Evolutionary conservation across 495 filamentous ascomycete species (phyloP).

Genomic region (Bacidia gigantensis): DNA sequence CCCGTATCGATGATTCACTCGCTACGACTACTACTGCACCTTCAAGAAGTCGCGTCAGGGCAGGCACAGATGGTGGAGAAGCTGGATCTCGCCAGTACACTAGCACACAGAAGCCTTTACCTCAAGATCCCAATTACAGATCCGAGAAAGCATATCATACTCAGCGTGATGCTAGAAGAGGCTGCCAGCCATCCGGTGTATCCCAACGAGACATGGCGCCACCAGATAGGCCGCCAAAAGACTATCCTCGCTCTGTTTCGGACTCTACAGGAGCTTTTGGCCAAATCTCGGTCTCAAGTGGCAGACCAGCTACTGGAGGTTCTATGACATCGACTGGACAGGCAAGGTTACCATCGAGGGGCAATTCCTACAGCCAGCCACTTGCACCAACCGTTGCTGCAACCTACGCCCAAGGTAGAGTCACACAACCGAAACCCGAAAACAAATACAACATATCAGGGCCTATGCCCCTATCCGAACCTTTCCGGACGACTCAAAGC

Average conservation of each 20-base stretch:
- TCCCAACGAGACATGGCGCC: constrained; percentile 35
- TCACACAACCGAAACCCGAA: constrained; percentile 64
- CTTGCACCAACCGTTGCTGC: constrained; percentile 75
- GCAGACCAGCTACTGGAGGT: constrained; percentile 65
- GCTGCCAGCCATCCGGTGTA: constrained; percentile 33
- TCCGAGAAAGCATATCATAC: constrained; percentile 12
- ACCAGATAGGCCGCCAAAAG: constrained; percentile 32
- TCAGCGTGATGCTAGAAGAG: constrained; percentile 21
- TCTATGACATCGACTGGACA: constrained; percentile 60
- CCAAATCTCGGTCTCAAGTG: constrained; percentile 28
- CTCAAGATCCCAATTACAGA: constrained; percentile 35
- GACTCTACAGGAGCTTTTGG: constrained; percentile 38
- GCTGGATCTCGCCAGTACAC: constrained; percentile 25
- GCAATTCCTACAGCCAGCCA: constrained; percentile 76
- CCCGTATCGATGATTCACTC: constrained; percentile 10
- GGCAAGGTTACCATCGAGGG: constrained; percentile 56
- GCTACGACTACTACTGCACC: constrained; percentile 7
- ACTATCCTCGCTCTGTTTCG: constrained; percentile 42
- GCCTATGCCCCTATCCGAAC: constrained; percentile 46
- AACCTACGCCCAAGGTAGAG: constrained; percentile 80
- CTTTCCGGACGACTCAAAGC: constrained; percentile 24
- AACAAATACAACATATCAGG: constrained; percentile 66
- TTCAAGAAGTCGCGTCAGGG: constrained; percentile 35
- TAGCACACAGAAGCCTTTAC: constrained; percentile 37
- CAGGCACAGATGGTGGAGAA: constrained; percentile 34